These are phyloP conservation scores for Mycena amicta DNA, from an alignment of 768 basidiomycete genomes.

Conservation along the genomic window DNA sequence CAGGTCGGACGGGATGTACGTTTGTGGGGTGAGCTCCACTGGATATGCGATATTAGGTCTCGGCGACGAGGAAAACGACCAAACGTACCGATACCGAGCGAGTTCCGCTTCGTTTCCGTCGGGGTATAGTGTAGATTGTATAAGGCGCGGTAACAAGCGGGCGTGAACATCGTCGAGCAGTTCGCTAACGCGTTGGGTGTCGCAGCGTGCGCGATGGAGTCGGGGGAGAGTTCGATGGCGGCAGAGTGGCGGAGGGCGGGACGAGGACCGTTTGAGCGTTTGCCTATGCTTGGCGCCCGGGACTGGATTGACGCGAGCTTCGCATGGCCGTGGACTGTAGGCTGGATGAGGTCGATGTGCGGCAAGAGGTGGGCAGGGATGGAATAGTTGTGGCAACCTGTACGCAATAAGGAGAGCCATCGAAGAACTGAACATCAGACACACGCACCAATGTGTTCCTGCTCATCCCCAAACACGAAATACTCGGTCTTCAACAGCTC, in stretches of 20 bases:
- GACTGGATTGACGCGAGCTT: conserved; percentile 14
- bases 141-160: conserved; percentile 41
- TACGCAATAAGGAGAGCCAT: background rate
- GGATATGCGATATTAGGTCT: no score
- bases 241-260: conserved; percentile 15
- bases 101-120: conserved; percentile 32
- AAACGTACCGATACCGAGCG: conserved; percentile 42
- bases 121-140: conserved; percentile 40
- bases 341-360: conserved; percentile 47
- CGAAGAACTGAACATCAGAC: background rate
- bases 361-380: conserved; percentile 38
- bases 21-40: conserved; percentile 45
- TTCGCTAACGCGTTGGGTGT: no score
- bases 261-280: no score
- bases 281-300: conserved; percentile 12
- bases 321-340: conserved; percentile 43
- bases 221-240: background rate
- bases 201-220: conserved; percentile 4
- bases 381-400: conserved; percentile 43
- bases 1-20: conserved; percentile 37
- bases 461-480: conserved; percentile 39
- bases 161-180: conserved; percentile 43
- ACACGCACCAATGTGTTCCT: conserved; percentile 39
- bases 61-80: no score
- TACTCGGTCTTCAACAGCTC: conserved; percentile 44